phyloP scores from a whole-genome alignment of 805 yeast genomes.

The Candida odintsovae region DNA sequence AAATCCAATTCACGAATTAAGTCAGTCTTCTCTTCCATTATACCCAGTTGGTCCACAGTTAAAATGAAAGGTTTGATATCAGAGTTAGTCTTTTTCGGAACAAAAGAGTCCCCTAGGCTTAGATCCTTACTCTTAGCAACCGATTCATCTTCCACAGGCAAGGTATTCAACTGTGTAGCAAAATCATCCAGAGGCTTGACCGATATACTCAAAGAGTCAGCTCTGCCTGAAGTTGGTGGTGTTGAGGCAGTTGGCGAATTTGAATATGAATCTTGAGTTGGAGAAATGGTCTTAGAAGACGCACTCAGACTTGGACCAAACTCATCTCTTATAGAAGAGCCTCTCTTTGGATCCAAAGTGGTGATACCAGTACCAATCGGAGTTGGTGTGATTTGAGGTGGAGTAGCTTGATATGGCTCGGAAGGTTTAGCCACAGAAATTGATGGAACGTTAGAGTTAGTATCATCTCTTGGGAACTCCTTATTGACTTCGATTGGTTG shows the following conservation, averaged over 20 bases:
- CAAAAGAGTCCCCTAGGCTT: slow-evolving; percentile 15
- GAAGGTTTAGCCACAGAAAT: neutral
- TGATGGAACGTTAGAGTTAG: neutral
- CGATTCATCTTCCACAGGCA: neutral
- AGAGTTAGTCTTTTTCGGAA: slow-evolving; percentile 5
- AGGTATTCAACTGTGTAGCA: neutral
- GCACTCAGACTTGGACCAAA: neutral
- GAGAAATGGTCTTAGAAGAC: neutral
- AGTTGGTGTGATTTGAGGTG: neutral
- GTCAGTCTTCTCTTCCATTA: slow-evolving; percentile 53
- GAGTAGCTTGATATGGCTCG: neutral
- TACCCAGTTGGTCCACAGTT: slow-evolving; percentile 55
- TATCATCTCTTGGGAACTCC: neutral
- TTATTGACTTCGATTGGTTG: slow-evolving; percentile 6
- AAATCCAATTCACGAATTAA: slow-evolving; percentile 59
- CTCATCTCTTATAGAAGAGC: neutral
- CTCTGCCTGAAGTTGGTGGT: neutral
- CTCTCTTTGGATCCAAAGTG: neutral
- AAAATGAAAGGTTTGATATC: slow-evolving; percentile 29
- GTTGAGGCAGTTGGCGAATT: neutral
- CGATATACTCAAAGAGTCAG: neutral
- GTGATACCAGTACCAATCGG: neutral
- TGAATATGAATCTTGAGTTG: neutral
- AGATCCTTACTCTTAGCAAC: slow-evolving; percentile 5
- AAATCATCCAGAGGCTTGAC: neutral